Conservation (phyloP, 768 basidiomycete genomes). For the Pholiota microspora region DNA sequence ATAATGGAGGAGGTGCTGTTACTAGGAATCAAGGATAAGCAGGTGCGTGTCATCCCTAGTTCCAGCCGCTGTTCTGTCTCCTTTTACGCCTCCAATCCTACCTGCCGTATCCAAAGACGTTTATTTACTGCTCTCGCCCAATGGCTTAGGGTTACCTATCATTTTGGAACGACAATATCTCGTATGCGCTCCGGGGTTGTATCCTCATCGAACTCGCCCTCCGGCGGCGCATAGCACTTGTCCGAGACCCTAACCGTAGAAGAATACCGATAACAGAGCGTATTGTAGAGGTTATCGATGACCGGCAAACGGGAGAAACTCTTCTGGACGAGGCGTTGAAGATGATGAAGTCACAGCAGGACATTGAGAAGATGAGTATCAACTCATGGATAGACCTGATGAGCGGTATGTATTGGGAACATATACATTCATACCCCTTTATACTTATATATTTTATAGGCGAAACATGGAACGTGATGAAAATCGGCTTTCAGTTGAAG, state of each 20-base stretch:
- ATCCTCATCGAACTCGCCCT: constrained; percentile 96
- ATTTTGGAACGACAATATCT: constrained; percentile 99
- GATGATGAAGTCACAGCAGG: constrained; percentile 89
- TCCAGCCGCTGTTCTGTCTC: constrained; percentile 1
- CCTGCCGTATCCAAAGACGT: neutral
- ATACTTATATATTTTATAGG: constrained; percentile 42
- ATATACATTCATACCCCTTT: neutral
- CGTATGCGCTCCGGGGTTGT: constrained; percentile 96
- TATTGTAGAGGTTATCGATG: constrained; percentile 88
- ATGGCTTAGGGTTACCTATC: constrained; percentile 77
- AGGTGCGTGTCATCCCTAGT: constrained; percentile 47
- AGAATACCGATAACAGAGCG: constrained; percentile 78
- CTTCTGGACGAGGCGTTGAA: constrained; percentile 93
- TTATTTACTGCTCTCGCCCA: constrained; percentile 6
- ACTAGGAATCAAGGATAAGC: constrained; percentile 94
- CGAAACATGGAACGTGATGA: constrained; percentile 99
- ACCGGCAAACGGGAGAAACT: constrained; percentile 92
- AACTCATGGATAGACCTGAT: constrained; percentile 95
- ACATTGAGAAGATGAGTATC: constrained; percentile 71
- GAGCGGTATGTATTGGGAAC: constrained; percentile 61
- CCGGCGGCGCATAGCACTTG: constrained; percentile 89
- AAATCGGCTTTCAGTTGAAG: constrained; percentile 98
- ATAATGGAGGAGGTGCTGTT: constrained; percentile 97
- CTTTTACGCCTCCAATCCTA: too few species aligned
- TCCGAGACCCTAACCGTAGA: constrained; percentile 76